Conservation (phyloP, 1,284 basidiomycete species). For the Trichosporon inkin region DNA sequence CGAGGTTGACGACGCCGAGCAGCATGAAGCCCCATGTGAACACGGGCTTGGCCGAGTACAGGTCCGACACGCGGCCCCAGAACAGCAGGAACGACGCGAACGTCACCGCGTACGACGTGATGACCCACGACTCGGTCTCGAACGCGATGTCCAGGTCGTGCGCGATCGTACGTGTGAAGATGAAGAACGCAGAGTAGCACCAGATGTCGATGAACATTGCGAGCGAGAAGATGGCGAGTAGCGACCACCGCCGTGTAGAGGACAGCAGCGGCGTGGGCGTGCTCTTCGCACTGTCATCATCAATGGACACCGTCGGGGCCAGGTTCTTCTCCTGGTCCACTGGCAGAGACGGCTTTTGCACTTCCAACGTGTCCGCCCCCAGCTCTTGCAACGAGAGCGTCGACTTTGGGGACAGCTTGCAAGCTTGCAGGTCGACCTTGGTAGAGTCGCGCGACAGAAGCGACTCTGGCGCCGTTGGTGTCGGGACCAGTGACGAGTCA, state of each 20-base stretch:
- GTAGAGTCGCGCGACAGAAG: not conserved
- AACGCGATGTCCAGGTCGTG: slow-evolving; percentile 20
- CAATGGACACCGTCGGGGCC: not conserved
- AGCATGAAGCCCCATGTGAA: slow-evolving; percentile 34
- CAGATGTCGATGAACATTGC: slow-evolving; percentile 35
- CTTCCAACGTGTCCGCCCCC: not conserved
- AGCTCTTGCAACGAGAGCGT: not conserved
- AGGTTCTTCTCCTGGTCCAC: not conserved
- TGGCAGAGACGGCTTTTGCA: not conserved
- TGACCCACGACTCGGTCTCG: slow-evolving; percentile 21
- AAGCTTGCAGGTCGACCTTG: slow-evolving; percentile 2
- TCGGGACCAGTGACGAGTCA: not conserved
- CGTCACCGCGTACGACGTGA: slow-evolving; percentile 40
- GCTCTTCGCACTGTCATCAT: not conserved
- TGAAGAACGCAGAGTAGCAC: slow-evolving; percentile 27
- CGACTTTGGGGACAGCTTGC: not conserved
- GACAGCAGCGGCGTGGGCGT: not conserved
- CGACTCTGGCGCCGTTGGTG: not conserved
- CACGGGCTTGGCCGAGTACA: slow-evolving; percentile 38
- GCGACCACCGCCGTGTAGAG: slow-evolving; percentile 19
- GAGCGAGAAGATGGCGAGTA: slow-evolving; percentile 30
- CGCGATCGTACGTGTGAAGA: slow-evolving; percentile 20
- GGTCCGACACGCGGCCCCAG: slow-evolving; percentile 41
- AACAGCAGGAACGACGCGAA: slow-evolving; percentile 42
- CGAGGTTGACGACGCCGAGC: slow-evolving; percentile 31